Base-by-base conservation (phyloP, 2,329 filamentous ascomycete species). In the Verticillium longisporum region DNA sequence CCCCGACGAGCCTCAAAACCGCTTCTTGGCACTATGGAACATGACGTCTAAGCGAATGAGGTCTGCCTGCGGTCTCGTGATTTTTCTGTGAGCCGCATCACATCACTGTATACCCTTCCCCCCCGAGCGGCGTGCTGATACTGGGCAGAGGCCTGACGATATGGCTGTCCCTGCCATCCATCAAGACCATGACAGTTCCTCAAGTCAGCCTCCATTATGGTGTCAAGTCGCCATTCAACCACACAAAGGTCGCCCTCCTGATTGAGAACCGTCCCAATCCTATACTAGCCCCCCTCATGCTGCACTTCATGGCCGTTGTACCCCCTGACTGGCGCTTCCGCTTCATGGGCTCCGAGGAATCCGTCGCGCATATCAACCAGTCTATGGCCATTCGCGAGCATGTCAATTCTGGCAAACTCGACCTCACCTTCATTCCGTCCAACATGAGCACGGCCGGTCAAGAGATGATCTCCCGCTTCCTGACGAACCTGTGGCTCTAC, bases 251-350 rank as follows among this genome's bases (percentile, higher is more conserved):
- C 41, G 83, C 81, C 36, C 76, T 86, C 11, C 74, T 86, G 21
- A 78, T 86, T 62, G 83, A 85, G 68, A 79, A 79, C 70, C 78
- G 83, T 1, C 67, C 78, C 1, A 74, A 76, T 38, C 75, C 81
- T 3, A 72, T 79, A 63, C 76, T 85, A 53, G 81, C 80, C 3
- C 82, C 83, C 1, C 73, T 83, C 45, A 73, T 84, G 69, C 74
- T 84, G 31, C 82, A 85, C 68, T 83, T 84, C 72, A 83, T 83
- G 65, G 74, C 78, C 4, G 80, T 84, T 21, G 78, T 82, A 1
- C 81, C 81, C 1, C 77, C 79, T 6, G 81, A 84, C 67, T 84
- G 82, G 82, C 78, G 77, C 55, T 82, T 83, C 68, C 68, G 80
- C 63, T 84, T 84, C 74, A 82, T 84, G 76, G 82, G 82, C 60